phyloP scores from a whole-genome alignment of 176 grass and related monocot species.

The Areca catechu region DNA sequence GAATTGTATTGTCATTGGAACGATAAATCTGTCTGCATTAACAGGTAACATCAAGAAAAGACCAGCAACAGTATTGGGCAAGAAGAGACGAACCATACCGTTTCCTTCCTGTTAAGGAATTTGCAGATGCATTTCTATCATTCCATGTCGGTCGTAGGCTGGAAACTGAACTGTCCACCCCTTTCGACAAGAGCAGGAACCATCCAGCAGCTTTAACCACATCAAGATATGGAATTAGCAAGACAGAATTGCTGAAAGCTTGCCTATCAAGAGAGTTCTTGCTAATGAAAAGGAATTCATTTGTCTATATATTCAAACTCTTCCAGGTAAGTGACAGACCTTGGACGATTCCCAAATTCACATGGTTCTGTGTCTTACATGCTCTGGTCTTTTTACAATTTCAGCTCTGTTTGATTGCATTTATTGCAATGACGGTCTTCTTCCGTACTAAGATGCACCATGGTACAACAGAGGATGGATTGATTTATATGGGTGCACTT shows the following conservation, averaged over 20 bases:
- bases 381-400: slow-evolving; percentile 14
- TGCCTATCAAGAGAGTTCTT: slow-evolving; percentile 25
- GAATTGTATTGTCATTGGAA: no score
- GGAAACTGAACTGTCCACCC: slow-evolving; percentile 1
- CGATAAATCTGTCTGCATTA: background rate
- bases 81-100: slow-evolving; percentile 14
- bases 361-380: background rate
- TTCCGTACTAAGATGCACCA: slow-evolving; percentile 29
- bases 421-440: slow-evolving; percentile 34
- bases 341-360: background rate
- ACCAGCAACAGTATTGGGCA: slow-evolving; percentile 29
- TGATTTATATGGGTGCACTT: slow-evolving; percentile 24
- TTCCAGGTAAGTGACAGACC: slow-evolving; percentile 17
- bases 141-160: slow-evolving; percentile 13
- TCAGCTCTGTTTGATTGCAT: slow-evolving; percentile 24
- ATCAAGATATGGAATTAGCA: slow-evolving; percentile 27
- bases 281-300: slow-evolving; percentile 35
- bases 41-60: slow-evolving; percentile 24
- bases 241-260: slow-evolving; percentile 29
- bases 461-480: slow-evolving; percentile 8
- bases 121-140: slow-evolving; percentile 19
- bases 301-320: slow-evolving; percentile 28
- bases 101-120: slow-evolving; percentile 23
- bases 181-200: slow-evolving; percentile 25
- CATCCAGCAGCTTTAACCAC: slow-evolving; percentile 25